Evolutionary conservation across 169 alveolate species (phyloP), one percentile per base, ranked within the genome.

Genomic region (Plasmodium reichenowi): DNA sequence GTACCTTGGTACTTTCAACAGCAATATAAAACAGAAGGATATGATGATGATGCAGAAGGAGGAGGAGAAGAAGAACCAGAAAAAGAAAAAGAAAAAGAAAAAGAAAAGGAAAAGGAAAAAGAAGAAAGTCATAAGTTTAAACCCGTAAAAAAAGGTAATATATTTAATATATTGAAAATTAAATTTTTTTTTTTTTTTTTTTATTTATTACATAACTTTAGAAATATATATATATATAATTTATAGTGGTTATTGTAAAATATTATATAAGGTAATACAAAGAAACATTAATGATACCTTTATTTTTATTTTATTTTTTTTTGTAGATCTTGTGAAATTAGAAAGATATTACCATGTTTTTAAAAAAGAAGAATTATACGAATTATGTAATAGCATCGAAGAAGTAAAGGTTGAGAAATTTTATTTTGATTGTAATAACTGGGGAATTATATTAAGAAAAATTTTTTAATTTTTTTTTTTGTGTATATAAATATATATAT

Each of bases 281-380:
- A 60, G 10, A 6, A 22, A 60, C 15, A 4, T 71, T 52, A 9
- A 10, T 13, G 62, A 52, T 32, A 32, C 9, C 62, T 6, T 59
- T 47, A 26, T 59, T 56, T 74, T 26, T 5, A 6, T 63, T 76
- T 54, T 75, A 1, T 17, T 63, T 47, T 32, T 13, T 6, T 26
- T 17, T 67, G 45, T 32, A 76, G 88, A 76, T 64, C 62, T 76
- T 13, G 13, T 94, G 89, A 93, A 88, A 67, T 52, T 92, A n/a
- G 78, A 94, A 74, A 92, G 99, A 85, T 97, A 95, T 94, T 97
- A 97, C 93, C 98, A 97, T 93, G 97, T 97, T 15, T 97, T 97
- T 92, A 93, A 92, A 70, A 76, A 96, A 88, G 98, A 97, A 54
- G 99, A 97, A 89, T 90, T 97, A 15, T 97, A 96, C 83, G 95